Evolutionary conservation across 805 yeast genomes (phyloP), one percentile per base, ranked within the genome.

Genomic region (Suhomyces sp.): DNA sequence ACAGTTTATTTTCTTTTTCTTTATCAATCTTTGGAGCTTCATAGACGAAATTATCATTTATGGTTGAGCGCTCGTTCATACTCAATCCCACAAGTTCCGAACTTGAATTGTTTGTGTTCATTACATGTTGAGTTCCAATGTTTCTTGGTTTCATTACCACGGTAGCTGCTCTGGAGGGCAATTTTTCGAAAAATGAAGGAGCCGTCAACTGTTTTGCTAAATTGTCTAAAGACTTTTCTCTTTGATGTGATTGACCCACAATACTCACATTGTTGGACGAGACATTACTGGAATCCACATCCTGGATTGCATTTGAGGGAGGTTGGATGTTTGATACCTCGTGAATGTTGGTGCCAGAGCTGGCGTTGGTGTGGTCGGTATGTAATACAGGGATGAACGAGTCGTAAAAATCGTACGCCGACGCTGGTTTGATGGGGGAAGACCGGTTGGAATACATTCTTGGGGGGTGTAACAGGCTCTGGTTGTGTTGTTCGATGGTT

Each of bases 351-450:
- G 33, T 33, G 4, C 35, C 11, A n/a, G 39, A 10, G 36, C 13
- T 28, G 18, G 22, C 22, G 14, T 17, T 21, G 29, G 28, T 11
- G 9, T 60, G 62, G 14, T n/a, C 13, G 28, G 28, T 11, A 6
- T 61, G 63, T 31, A 66, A 38, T 6, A 66, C 54, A 3, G 74
- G 74, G 36, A 68, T 66, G 39, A 68, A 53, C 6, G 65, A 38
- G 32, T 68, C 70, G 53, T 68, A 68, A 42, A 67, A 66, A 38
- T 66, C 72, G 47, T 65, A 68, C 17, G 66, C 48, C 8, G 58
- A 49, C n/a, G 51, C 47, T 12, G 54, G 40, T 16, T 44, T 46
- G n/a, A 28, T 14, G 35, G 19, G 27, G 28, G 33, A 16, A 20
- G 24, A 12, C 19, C 12, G n/a, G 33, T 14, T 23, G 33, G 23